Evolutionary conservation across 2,329 filamentous ascomycete species (phyloP).

Genomic region (Alternaria brassicicola): DNA sequence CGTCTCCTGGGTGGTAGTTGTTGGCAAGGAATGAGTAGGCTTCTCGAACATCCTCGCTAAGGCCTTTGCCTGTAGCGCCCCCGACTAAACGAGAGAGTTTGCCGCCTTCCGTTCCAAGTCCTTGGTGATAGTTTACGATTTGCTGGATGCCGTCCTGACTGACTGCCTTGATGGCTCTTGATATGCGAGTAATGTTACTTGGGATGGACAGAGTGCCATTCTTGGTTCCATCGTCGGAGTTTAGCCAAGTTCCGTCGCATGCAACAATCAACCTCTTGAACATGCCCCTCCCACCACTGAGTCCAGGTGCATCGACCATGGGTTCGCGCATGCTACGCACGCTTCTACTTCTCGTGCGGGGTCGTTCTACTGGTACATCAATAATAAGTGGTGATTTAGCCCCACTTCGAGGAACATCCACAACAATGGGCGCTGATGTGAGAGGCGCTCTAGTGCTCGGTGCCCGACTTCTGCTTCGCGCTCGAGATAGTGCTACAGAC

Average conservation of each 20-base stretch:
- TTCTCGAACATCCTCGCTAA: conserved; percentile 56
- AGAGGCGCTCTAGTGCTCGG: conserved; percentile 34
- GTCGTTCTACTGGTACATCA: conserved; percentile 32
- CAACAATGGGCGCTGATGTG: conserved; percentile 32
- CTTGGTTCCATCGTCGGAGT: conserved; percentile 55
- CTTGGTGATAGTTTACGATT: conserved; percentile 59
- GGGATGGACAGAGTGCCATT: conserved; percentile 53
- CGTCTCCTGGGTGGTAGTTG: conserved; percentile 59
- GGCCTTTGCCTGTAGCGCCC: conserved; percentile 53
- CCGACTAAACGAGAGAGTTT: conserved; percentile 51
- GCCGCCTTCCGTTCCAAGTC: conserved; percentile 54
- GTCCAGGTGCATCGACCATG: conserved; percentile 37
- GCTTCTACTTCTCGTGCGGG: conserved; percentile 35
- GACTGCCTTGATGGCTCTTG: conserved; percentile 56
- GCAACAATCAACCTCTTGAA: conserved; percentile 51
- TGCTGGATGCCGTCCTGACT: conserved; percentile 57
- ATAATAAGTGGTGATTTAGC: conserved; percentile 39
- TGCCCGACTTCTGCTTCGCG: conserved; percentile 39
- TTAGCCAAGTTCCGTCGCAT: conserved; percentile 56
- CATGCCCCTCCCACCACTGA: conserved; percentile 47
- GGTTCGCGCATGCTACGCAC: conserved; percentile 27
- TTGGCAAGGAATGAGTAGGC: conserved; percentile 59
- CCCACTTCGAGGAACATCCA: conserved; percentile 30
- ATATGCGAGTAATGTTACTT: conserved; percentile 58
- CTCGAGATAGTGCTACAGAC: conserved; percentile 37